Conservation (phyloP, 2,329 filamentous ascomycete genomes). For the Plectosphaerella cucumerina region DNA sequence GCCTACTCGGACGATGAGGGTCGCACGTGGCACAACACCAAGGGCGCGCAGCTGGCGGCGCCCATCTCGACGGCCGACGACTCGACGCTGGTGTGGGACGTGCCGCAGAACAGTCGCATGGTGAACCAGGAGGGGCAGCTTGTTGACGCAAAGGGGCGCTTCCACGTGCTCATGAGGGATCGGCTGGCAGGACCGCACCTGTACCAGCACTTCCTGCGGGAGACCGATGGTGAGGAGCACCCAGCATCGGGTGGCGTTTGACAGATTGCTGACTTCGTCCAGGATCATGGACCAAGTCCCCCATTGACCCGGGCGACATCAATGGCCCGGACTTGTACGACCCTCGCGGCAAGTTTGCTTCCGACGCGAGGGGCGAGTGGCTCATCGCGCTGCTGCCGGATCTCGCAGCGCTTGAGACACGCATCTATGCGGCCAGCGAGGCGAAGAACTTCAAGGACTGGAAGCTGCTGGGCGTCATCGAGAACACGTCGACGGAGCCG, state of each 20-base stretch:
- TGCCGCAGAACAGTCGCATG: conserved; percentile 13
- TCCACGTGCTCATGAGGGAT: conserved; percentile 13
- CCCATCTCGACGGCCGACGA: conserved; percentile 3
- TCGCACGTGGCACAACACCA: conserved; percentile 12
- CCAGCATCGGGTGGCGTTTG: background rate
- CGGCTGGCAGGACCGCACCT: conserved; percentile 7
- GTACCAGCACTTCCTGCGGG: conserved; percentile 12
- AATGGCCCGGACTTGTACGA: conserved; percentile 10
- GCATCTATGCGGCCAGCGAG: conserved; percentile 9
- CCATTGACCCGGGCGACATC: conserved; percentile 8
- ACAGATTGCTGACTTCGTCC: background rate
- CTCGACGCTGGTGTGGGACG: conserved; percentile 7
- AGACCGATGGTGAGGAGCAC: background rate
- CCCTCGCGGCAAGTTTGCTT: conserved; percentile 13
- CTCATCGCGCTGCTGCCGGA: conserved; percentile 13
- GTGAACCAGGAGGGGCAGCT: conserved; percentile 17
- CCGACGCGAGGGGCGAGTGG: conserved; percentile 7
- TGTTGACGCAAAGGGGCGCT: conserved; percentile 9
- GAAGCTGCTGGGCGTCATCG: conserved; percentile 6
- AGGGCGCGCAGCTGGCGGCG: conserved; percentile 2
- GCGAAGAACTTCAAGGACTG: conserved; percentile 6
- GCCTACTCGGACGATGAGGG: conserved; percentile 12
- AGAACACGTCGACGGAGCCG: conserved; percentile 9
- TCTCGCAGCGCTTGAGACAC: conserved; percentile 6
- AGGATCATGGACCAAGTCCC: conserved; percentile 10